Evolutionary conservation across 2,329 filamentous ascomycete genomes (phyloP).

Genomic region (Sarocladiaceae sp.): DNA sequence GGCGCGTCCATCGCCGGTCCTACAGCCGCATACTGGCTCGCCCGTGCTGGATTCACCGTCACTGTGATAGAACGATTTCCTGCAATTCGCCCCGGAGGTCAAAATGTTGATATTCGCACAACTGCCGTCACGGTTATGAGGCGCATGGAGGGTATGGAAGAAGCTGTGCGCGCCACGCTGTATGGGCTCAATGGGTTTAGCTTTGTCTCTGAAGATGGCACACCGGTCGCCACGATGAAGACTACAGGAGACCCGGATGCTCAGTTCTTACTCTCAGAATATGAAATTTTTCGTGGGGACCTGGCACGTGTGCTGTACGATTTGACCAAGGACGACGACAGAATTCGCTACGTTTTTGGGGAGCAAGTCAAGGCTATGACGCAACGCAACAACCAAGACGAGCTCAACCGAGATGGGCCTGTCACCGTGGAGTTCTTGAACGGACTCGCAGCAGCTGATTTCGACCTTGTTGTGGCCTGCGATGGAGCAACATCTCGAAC

Average conservation of each 20-base stretch:
- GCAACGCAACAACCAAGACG: too few relatives aligned
- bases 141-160: slow-evolving; percentile 34
- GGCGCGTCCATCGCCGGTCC: slow-evolving; percentile 30
- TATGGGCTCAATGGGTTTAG: slow-evolving; percentile 36
- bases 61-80: slow-evolving; percentile 36
- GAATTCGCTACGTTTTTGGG: slow-evolving; percentile 28
- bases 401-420: slow-evolving; percentile 19
- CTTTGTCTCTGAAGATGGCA: slow-evolving; percentile 32
- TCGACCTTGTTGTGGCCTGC: slow-evolving; percentile 44
- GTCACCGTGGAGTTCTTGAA: slow-evolving; percentile 37
- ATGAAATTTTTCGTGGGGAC: slow-evolving; percentile 53
- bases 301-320: slow-evolving; percentile 40
- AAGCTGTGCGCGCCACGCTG: slow-evolving; percentile 23
- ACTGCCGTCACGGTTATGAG: slow-evolving; percentile 32
- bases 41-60: slow-evolving; percentile 23
- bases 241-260: slow-evolving; percentile 32
- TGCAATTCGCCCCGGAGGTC: slow-evolving; percentile 26
- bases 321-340: slow-evolving; percentile 19
- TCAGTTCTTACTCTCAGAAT: slow-evolving; percentile 44
- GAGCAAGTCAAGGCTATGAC: slow-evolving; percentile 31
- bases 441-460: slow-evolving; percentile 28
- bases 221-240: slow-evolving; percentile 29
- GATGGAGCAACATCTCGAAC: slow-evolving; percentile 44
- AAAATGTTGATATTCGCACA: slow-evolving; percentile 33
- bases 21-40: slow-evolving; percentile 25